phyloP scores from a whole-genome alignment of 2,329 filamentous ascomycete species.

The Trichophaea hybrida region DNA sequence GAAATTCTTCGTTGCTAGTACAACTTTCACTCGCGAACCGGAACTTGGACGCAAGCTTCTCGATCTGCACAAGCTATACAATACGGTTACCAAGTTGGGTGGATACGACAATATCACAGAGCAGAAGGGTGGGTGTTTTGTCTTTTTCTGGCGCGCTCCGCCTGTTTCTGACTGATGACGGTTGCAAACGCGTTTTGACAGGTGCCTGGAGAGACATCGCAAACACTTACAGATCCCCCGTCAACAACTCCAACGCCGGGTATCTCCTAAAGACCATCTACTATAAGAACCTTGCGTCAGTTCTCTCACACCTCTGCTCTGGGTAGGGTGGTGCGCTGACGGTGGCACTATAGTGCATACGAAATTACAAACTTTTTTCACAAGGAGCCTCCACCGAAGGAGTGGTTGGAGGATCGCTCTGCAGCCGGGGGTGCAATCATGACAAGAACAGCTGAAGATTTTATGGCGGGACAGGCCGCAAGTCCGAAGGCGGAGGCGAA shows the following conservation, averaged over 20 bases:
- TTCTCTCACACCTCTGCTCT: conserved; percentile 3
- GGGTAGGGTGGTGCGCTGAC: background rate
- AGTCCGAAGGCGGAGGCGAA: conserved; percentile 22
- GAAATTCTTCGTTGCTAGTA: conserved; percentile 34
- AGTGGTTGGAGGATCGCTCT: conserved; percentile 66
- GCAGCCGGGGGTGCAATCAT: conserved; percentile 73
- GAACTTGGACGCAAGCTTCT: conserved; percentile 64
- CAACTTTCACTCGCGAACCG: conserved; percentile 62
- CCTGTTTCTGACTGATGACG: no score
- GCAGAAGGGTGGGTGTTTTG: conserved; percentile 42
- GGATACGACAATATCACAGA: conserved; percentile 75
- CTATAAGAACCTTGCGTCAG: conserved; percentile 67
- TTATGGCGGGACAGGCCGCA: conserved; percentile 9
- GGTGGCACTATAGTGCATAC: conserved; percentile 41
- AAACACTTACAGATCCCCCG: conserved; percentile 58
- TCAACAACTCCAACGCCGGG: conserved; percentile 62
- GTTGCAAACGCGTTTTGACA: conserved; percentile 19
- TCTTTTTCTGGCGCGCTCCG: no score
- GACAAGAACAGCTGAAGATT: conserved; percentile 43
- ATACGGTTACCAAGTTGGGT: conserved; percentile 58
- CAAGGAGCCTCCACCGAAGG: conserved; percentile 70
- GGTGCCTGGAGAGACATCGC: conserved; percentile 73
- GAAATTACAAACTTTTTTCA: conserved; percentile 67
- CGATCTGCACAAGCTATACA: conserved; percentile 65
- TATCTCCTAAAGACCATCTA: conserved; percentile 79